Evolutionary conservation across 208 protist species (phyloP).

Genomic region (Acanthamoeba royreba): DNA sequence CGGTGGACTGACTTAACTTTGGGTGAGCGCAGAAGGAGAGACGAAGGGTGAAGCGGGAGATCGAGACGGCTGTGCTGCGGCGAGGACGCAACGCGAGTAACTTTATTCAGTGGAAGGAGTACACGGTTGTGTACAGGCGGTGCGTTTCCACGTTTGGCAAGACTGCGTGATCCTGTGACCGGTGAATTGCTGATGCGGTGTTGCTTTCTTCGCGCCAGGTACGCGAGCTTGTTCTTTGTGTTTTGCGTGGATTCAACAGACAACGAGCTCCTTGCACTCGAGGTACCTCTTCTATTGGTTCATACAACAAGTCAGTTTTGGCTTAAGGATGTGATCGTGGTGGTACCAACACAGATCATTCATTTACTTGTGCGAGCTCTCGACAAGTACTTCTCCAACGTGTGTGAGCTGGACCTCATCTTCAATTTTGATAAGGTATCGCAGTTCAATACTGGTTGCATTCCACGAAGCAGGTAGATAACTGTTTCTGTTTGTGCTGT

Average conservation of each 20-base stretch:
- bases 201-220: no score
- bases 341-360: background rate
- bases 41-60: background rate
- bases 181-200: no score
- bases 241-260: constrained; percentile 96
- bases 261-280: constrained; percentile 97
- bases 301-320: background rate
- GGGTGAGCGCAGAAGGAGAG: background rate
- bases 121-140: constrained; percentile 34
- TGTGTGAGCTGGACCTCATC: constrained; percentile 99
- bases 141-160: background rate
- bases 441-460: background rate
- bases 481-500: background rate
- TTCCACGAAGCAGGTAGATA: background rate
- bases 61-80: background rate
- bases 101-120: constrained; percentile 41
- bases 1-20: background rate
- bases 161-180: background rate
- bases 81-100: background rate
- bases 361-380: constrained; percentile 88
- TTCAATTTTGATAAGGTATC: constrained; percentile 97
- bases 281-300: constrained; percentile 83
- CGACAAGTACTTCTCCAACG: constrained; percentile 99
- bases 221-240: constrained; percentile 99
- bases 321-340: background rate